Conservation (phyloP, 441 rosid species). For the Corymbia citriodora region DNA sequence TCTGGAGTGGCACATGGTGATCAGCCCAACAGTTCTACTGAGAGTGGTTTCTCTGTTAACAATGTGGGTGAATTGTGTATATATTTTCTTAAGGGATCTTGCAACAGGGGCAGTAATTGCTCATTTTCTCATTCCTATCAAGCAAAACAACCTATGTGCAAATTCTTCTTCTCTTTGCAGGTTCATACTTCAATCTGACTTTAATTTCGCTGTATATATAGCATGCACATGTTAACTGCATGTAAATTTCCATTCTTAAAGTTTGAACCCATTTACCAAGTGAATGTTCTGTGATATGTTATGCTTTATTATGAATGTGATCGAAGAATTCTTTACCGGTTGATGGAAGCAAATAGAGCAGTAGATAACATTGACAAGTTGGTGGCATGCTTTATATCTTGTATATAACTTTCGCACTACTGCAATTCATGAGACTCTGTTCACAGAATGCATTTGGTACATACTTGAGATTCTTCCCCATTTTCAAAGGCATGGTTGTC, state of each 20-base stretch:
- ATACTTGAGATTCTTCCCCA: neutral
- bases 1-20: constrained; percentile 17
- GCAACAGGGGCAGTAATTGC: constrained; percentile 71
- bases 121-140: constrained; percentile 60
- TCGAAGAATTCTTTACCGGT: neutral
- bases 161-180: constrained; percentile 63
- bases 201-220: neutral
- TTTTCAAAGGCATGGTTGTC: neutral
- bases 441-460: neutral
- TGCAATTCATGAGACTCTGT: neutral
- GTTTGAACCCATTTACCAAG: neutral
- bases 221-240: neutral
- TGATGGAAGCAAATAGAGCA: neutral
- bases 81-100: constrained; percentile 61
- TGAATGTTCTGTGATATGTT: neutral
- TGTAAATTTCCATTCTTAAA: neutral
- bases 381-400: neutral
- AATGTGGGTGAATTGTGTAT: constrained; percentile 42
- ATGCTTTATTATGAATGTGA: neutral
- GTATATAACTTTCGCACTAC: neutral
- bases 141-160: constrained; percentile 62
- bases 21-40: constrained; percentile 15
- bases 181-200: constrained; percentile 16
- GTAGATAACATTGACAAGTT: neutral
- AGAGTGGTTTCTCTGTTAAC: constrained; percentile 17